Evolutionary conservation across 805 yeast species (phyloP), one percentile per base, ranked within the genome.

Genomic region (Candida germanica): DNA sequence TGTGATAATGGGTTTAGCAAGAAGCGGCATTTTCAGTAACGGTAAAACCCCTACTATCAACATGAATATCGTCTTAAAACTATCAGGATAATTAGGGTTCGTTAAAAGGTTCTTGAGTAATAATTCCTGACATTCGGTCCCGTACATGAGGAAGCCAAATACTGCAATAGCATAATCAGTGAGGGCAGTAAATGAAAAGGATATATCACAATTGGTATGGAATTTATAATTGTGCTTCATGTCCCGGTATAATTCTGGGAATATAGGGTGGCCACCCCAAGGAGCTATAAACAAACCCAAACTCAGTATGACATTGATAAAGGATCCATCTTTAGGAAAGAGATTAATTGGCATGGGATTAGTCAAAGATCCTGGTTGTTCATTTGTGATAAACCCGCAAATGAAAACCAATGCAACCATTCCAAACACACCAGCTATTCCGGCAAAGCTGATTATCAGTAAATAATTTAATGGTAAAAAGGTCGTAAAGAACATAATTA

Each of bases 241-340:
- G 54, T 83, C 93, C 26, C 74, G 63, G 53, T 77, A 79, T 29
- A 83, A 61, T 48, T 81, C 85, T 2, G 91, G 91, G 46, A 82
- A 82, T 5, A 84, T 80, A 1, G 87, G 86, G 54, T 83, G 91
- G 2, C 93, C 93, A 38, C 91, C 91, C 78, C 86, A 83, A 9
- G 88, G 87, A 3, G 89, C 87, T 71, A 83, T 73, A 40, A 79
- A 69, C 19, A 83, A 68, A 2, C 91, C 91, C 38, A 81, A 59
- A 6, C 83, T 71, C 23, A 77, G 57, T 7, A 75, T 51, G 7
- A 79, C 45, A 33, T 66, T 63, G 12, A 19, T 7, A 11, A 33
- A 6, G 5, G 58, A 48, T 18, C 54, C 29, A 13, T 53, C 41
- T 9, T 44, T 18, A 3, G 73, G 73, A 55, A 61, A 63, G 29